Evolutionary conservation across 768 basidiomycete species (phyloP), one percentile per base, ranked within the genome.

Genomic region (Tylopilus intermedius): DNA sequence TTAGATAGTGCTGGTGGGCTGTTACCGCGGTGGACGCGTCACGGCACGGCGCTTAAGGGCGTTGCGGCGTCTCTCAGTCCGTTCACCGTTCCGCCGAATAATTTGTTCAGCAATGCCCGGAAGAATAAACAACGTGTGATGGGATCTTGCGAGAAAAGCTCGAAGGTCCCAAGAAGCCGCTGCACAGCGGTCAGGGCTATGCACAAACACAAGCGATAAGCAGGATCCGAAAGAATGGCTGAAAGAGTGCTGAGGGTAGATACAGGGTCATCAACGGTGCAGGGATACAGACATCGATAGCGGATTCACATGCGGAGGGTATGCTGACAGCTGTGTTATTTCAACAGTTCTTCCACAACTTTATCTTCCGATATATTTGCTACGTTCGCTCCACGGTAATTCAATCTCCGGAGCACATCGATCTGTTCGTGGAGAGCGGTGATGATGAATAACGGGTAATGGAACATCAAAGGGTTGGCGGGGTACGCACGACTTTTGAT

Each of bases 301-400:
- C 45, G 57, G 38, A 49, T 51, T 62, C 56, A 58, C 55, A 54
- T 67, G 59, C 41, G 38, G 49, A 47, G 51, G 66, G 58, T 65
- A 69, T 69, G 56, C 39, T 47, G 60, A 57, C 45, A 57, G 40
- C 49, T 32, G 44, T 59, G 54, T 74, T 59, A 79, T 63, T 87
- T 88, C 71, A 94, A 73, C 57, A 94, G 75, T 71, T 92, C 90
- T 70, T 94, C 89, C 24, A 94, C 86, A 39, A 94, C 76, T 66
- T 84, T 80, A 64, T 94, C 91, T 62, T 92, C 90, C 39, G 80
- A 70, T 67, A 91, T 88, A 69, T 87, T 84, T 13, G 83, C 76
- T 43, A 87, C 83, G 65, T 93, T 94, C 15, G 81, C 73, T 24
- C 93, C 83, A 8, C 92, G 83, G 72, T 95, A 95, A 68, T 95